Percentiles rank a stretch among this genome's conserved stretches.
Evolutionary conservation across 1,284 basidiomycete species (phyloP).

Genomic region (Cryptococcus sp.): DNA sequence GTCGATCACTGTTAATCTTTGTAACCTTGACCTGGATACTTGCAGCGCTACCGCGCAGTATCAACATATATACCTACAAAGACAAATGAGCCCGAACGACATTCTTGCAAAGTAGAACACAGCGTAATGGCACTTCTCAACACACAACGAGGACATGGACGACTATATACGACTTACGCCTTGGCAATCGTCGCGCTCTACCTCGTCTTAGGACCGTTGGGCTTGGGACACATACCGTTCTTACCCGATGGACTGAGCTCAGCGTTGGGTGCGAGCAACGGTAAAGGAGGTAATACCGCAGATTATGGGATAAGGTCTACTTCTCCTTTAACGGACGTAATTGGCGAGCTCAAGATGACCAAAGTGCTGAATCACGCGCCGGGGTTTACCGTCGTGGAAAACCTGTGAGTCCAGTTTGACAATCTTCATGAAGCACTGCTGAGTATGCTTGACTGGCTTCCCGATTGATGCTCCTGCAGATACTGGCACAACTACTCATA

Average conservation of each 20-base stretch:
- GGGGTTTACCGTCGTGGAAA: constrained; percentile 37
- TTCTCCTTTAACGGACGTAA: constrained; percentile 3
- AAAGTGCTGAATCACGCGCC: constrained; percentile 32
- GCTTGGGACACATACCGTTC: constrained; percentile 11
- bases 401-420: constrained; percentile 23
- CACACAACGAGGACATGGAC: too few species aligned
- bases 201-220: constrained; percentile 9
- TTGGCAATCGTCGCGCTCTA: constrained; percentile 7
- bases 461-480: constrained; percentile 8
- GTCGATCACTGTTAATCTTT: too few species aligned
- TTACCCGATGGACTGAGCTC: constrained; percentile 4
- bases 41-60: too few species aligned
- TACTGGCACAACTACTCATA: constrained; percentile 38
- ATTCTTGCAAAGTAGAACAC: too few species aligned
- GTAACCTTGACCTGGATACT: too few species aligned
- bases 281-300: constrained; percentile 10
- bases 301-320: constrained; percentile 16
- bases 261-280: background rate
- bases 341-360: constrained; percentile 14
- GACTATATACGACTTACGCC: constrained; percentile 4
- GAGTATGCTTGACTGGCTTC: background rate
- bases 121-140: too few species aligned
- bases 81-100: too few species aligned
- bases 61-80: too few species aligned
- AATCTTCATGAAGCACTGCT: background rate